Percentiles rank a stretch among this genome's conserved stretches.
phyloP scores from a whole-genome alignment of 176 grass and related monocot species.

The Pharus latifolius region DNA sequence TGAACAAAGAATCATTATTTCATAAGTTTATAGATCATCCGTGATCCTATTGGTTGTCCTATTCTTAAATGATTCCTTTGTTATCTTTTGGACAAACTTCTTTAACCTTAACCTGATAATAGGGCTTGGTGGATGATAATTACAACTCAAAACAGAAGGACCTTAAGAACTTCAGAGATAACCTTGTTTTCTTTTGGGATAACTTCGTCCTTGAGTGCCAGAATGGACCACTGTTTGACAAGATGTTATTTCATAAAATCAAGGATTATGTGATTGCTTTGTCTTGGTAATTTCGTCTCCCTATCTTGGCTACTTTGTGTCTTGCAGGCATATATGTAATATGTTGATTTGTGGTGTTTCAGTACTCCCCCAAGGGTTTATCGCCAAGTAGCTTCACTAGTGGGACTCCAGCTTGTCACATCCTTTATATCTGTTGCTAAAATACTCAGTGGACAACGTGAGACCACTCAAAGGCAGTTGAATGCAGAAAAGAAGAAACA shows the following conservation, averaged over 20 bases:
- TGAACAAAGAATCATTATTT: neutral
- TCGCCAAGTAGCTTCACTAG: constrained; percentile 73
- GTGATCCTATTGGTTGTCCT: neutral
- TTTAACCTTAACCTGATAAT: constrained; percentile 30
- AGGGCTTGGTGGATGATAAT: constrained; percentile 89
- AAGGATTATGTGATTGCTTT: constrained; percentile 79
- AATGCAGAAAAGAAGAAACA: constrained; percentile 91
- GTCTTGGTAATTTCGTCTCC: constrained; percentile 57
- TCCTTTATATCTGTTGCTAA: constrained; percentile 91
- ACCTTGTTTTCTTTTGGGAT: constrained; percentile 86
- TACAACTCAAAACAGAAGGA: constrained; percentile 81
- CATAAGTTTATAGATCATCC: neutral
- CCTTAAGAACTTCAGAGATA: constrained; percentile 87
- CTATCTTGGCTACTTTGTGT: neutral
- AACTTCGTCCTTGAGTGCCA: constrained; percentile 81
- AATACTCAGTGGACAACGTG: constrained; percentile 76
- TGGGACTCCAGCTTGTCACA: constrained; percentile 91
- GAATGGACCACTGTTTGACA: constrained; percentile 88
- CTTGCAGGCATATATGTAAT: constrained; percentile 14
- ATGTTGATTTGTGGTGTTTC: constrained; percentile 20
- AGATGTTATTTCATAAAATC: constrained; percentile 62
- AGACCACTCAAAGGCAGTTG: constrained; percentile 93
- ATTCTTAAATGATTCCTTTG: constrained; percentile 1
- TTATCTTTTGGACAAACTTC: constrained; percentile 6
- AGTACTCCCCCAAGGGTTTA: constrained; percentile 94